phyloP scores from a whole-genome alignment of 257 asterid species.

The Solanum paucissectum region DNA sequence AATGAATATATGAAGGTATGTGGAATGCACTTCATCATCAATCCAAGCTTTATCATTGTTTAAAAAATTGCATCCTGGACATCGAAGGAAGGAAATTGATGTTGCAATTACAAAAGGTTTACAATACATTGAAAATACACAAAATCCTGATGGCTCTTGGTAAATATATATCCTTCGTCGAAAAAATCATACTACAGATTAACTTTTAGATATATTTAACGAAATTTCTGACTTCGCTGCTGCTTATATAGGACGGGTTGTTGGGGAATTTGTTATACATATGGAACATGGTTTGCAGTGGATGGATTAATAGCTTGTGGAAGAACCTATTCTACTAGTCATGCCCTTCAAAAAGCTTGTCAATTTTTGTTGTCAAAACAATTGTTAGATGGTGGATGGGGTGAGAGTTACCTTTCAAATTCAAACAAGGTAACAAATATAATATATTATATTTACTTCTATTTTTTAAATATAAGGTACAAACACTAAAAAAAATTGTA shows the following conservation, averaged over 20 bases:
- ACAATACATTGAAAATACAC: slow-evolving; percentile 23
- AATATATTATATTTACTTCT: neutral
- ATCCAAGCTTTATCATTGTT: slow-evolving; percentile 32
- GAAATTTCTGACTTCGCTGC: fast-evolving
- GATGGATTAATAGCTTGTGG: slow-evolving; percentile 32
- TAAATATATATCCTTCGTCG: neutral
- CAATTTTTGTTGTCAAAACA: slow-evolving; percentile 35
- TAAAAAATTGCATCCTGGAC: slow-evolving; percentile 24
- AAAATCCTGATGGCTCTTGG: slow-evolving; percentile 51
- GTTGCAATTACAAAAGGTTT: slow-evolving; percentile 23
- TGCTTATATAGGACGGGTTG: slow-evolving; percentile 7
- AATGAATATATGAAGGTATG: slow-evolving; percentile 16
- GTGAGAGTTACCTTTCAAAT: slow-evolving; percentile 50
- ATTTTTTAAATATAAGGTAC: neutral
- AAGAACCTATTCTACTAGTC: slow-evolving; percentile 17
- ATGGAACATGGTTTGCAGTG: slow-evolving; percentile 47
- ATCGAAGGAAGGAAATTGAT: slow-evolving; percentile 34
- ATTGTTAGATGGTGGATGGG: slow-evolving; percentile 52
- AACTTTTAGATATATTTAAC: neutral
- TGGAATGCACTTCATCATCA: slow-evolving; percentile 53
- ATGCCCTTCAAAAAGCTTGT: slow-evolving; percentile 23
- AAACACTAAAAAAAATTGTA: neutral
- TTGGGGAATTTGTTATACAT: slow-evolving; percentile 60
- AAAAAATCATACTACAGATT: neutral
- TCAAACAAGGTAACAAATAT: slow-evolving; percentile 24